Conservation (phyloP, 345 rosid species). For the Jatropha curcas region DNA sequence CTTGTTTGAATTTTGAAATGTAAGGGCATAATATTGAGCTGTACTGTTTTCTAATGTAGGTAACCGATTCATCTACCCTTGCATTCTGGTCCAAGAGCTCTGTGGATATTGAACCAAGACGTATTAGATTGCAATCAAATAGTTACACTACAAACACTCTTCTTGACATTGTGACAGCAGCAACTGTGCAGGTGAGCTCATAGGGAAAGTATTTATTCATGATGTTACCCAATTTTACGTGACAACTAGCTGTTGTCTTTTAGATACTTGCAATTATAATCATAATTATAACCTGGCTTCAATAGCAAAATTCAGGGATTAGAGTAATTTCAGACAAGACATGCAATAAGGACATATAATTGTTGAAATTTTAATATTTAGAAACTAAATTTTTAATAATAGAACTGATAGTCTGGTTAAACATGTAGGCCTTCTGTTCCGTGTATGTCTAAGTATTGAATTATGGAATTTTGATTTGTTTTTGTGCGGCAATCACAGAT, state of each 20-base stretch:
- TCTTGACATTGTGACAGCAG: conserved; percentile 93
- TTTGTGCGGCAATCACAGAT: not conserved
- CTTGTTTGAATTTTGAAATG: not conserved
- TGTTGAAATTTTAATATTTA: not conserved
- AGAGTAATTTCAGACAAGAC: not conserved
- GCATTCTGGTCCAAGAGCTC: conserved; percentile 98
- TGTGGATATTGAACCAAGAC: conserved; percentile 87
- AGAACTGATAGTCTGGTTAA: not conserved
- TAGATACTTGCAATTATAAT: not conserved
- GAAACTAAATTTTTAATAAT: not conserved
- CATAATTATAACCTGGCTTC: not conserved
- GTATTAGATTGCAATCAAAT: conserved; percentile 92
- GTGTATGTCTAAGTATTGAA: no score
- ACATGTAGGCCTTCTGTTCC: no score
- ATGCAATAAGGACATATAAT: not conserved
- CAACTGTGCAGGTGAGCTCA: conserved; percentile 81
- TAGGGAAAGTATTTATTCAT: not conserved
- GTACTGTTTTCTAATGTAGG: conserved; percentile 36
- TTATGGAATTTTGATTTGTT: not conserved
- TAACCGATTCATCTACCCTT: conserved; percentile 73
- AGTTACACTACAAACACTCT: conserved; percentile 87
- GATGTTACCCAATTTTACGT: not conserved
- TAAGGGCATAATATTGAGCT: conserved; percentile 8
- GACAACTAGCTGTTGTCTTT: not conserved
- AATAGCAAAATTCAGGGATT: not conserved